These are phyloP conservation scores for Acacia melanoxylon DNA, from an alignment of 306 rosid genomes.

Conservation along the genomic window DNA sequence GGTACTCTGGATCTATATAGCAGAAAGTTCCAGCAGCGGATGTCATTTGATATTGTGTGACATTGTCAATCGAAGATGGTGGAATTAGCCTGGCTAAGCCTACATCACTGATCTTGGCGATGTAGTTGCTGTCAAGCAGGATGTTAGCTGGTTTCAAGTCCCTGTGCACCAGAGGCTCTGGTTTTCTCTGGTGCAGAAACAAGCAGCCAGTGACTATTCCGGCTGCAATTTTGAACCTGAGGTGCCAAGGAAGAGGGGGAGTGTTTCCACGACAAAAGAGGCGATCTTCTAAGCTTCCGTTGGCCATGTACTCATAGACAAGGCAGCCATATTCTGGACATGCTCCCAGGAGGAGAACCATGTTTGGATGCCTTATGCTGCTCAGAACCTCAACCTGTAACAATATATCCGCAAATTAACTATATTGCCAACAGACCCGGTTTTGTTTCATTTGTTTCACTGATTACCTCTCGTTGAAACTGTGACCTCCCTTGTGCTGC, in stretches of 20 bases:
- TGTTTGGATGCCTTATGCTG: slow-evolving; percentile 52
- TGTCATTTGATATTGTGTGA: slow-evolving; percentile 44
- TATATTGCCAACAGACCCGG: neutral
- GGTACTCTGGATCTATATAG: slow-evolving; percentile 46
- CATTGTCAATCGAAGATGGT: slow-evolving; percentile 29
- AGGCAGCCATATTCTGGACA: slow-evolving; percentile 54
- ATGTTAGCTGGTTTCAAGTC: slow-evolving; percentile 51
- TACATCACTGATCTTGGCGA: slow-evolving; percentile 45
- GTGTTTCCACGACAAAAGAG: slow-evolving; percentile 34
- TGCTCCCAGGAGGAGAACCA: slow-evolving; percentile 32
- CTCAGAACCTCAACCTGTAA: slow-evolving; percentile 47
- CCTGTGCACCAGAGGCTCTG: slow-evolving; percentile 49
- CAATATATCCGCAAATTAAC: neutral
- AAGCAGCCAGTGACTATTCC: slow-evolving; percentile 43
- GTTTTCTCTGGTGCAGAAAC: slow-evolving; percentile 53
- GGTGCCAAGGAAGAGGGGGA: slow-evolving; percentile 44
- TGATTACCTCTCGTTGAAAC: neutral
- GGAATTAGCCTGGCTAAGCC: slow-evolving; percentile 51
- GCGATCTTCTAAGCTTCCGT: slow-evolving; percentile 47
- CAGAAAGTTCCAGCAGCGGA: slow-evolving; percentile 48
- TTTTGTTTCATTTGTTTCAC: neutral
- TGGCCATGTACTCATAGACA: slow-evolving; percentile 43
- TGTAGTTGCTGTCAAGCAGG: slow-evolving; percentile 45
- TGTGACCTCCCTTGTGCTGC: neutral
- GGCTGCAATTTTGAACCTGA: slow-evolving; percentile 49